Conservation (phyloP, 169 alveolate species). For the Cryptosporidium xiaoi region DNA sequence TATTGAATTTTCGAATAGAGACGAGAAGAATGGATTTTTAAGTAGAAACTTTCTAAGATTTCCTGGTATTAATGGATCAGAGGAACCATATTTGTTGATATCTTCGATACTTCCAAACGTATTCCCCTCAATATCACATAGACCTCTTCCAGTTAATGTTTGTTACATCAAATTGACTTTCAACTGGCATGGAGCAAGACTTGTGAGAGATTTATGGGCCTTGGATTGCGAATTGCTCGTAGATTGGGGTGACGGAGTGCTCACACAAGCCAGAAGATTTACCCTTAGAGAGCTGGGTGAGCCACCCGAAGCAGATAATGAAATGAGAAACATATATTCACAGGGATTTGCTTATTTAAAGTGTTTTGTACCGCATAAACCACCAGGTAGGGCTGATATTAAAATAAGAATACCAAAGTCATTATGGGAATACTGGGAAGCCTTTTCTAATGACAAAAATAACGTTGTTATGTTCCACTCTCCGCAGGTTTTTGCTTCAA, state of each 20-base stretch:
- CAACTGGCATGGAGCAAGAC: conserved; percentile 80
- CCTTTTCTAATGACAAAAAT: conserved; percentile 75
- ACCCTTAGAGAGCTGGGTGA: conserved; percentile 78
- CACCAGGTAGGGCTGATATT: conserved; percentile 77
- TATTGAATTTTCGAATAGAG: no score
- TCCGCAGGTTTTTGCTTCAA: conserved; percentile 76
- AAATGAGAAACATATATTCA: conserved; percentile 78
- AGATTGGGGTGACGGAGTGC: conserved; percentile 82
- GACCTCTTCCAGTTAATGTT: conserved; percentile 76
- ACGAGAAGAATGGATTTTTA: no score
- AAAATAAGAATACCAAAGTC: conserved; percentile 80
- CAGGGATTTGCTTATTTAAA: conserved; percentile 81
- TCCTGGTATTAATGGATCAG: conserved; percentile 2
- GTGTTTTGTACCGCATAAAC: conserved; percentile 79
- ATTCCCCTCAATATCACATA: conserved; percentile 59
- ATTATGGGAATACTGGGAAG: conserved; percentile 83
- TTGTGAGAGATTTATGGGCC: conserved; percentile 78
- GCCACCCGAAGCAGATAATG: conserved; percentile 75
- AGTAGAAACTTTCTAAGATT: no score
- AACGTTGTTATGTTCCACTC: conserved; percentile 23
- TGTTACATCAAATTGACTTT: conserved; percentile 78
- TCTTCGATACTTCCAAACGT: conserved; percentile 77
- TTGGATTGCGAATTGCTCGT: conserved; percentile 80
- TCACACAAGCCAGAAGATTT: conserved; percentile 79
- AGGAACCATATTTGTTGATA: conserved; percentile 79